Percentiles rank a stretch among this genome's conserved stretches.
These are phyloP conservation scores for Rhodomyrtus tomentosa DNA, from an alignment of 345 rosid genomes.

Conservation along the genomic window DNA sequence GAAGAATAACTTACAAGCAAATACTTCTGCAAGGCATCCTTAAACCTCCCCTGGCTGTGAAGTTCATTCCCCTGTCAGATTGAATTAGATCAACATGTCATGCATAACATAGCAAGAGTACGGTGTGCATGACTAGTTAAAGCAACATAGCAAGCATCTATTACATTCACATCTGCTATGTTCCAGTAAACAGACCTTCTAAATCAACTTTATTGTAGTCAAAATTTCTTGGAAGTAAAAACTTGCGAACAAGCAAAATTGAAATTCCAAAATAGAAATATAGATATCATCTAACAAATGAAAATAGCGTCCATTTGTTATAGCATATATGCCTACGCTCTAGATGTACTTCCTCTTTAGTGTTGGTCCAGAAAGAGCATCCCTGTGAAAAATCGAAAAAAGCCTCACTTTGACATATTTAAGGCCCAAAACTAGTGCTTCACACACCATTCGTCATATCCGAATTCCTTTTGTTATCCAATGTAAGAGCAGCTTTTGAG, in stretches of 20 bases:
- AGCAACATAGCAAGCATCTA: neutral
- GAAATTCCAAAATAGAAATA: neutral
- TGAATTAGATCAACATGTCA: neutral
- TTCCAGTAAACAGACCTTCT: neutral
- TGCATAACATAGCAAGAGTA: neutral
- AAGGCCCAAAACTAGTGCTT: neutral
- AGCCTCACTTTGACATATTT: neutral
- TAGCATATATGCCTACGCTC: neutral
- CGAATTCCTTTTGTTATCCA: neutral
- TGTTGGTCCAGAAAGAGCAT: neutral
- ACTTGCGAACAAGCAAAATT: neutral
- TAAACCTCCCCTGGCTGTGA: slow-evolving; percentile 68
- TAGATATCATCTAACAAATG: neutral
- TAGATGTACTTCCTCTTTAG: neutral
- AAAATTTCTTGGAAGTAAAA: neutral
- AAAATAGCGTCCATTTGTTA: neutral
- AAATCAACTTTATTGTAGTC: neutral
- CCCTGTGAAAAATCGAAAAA: neutral
- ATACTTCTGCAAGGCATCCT: slow-evolving; percentile 70
- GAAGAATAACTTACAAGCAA: slow-evolving; percentile 44
- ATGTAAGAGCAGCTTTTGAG: neutral
- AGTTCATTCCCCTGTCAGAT: slow-evolving; percentile 73
- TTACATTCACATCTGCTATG: neutral
- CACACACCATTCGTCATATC: neutral
- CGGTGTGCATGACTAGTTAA: neutral